Evolutionary conservation across 805 yeast species (phyloP).

Genomic region (Saturnispora sekii): DNA sequence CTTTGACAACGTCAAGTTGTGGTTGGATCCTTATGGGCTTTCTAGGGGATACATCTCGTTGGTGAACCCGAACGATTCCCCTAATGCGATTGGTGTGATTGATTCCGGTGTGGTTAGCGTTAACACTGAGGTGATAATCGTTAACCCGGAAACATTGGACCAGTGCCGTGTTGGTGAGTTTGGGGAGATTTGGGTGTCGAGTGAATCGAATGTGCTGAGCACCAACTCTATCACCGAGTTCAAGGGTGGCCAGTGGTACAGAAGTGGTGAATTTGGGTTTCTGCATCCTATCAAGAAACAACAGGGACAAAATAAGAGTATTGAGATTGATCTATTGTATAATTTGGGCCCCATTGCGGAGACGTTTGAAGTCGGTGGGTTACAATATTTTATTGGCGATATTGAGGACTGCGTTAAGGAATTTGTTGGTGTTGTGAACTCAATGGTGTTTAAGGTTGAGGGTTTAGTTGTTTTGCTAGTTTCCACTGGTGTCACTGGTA

Average conservation of each 20-base stretch:
- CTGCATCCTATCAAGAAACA: slow-evolving; percentile 57
- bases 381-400: slow-evolving; percentile 84
- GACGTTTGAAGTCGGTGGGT: slow-evolving; percentile 84
- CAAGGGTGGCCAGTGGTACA: slow-evolving; percentile 51
- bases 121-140: slow-evolving; percentile 87
- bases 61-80: slow-evolving; percentile 62
- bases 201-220: slow-evolving; percentile 72
- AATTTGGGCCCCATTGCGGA: slow-evolving; percentile 77
- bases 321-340: slow-evolving; percentile 66
- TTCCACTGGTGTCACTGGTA: slow-evolving; percentile 37
- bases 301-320: slow-evolving; percentile 14
- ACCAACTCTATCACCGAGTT: slow-evolving; percentile 28
- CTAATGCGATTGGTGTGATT: slow-evolving; percentile 66
- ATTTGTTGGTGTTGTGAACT: slow-evolving; percentile 31
- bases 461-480: slow-evolving; percentile 69
- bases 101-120: slow-evolving; percentile 96
- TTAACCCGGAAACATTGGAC: slow-evolving; percentile 80
- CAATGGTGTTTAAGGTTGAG: slow-evolving; percentile 63
- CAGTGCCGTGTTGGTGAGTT: slow-evolving; percentile 83
- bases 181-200: slow-evolving; percentile 96
- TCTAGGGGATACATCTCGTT: slow-evolving; percentile 82
- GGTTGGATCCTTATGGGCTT: slow-evolving; percentile 78
- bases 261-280: slow-evolving; percentile 95
- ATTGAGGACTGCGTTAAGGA: slow-evolving; percentile 60
- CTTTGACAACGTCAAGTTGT: slow-evolving; percentile 78